Conservation (phyloP, 148 eudicot species). For the Chenopodium formosanum region DNA sequence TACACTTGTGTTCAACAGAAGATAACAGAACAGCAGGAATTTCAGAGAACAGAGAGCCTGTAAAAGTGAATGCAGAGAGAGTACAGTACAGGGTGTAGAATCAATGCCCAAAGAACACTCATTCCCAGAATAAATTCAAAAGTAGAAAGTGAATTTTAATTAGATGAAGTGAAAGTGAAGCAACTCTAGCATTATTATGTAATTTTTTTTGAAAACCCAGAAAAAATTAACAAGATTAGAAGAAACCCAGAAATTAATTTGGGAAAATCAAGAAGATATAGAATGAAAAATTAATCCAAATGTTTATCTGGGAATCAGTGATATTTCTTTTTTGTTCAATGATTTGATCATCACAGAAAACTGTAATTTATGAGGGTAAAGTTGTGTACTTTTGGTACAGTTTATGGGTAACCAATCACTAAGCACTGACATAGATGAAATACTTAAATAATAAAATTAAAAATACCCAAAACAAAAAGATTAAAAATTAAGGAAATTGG, state of each 20-base stretch:
- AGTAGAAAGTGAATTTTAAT: conserved; percentile 10
- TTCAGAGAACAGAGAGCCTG: conserved; percentile 4
- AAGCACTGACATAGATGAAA: conserved; percentile 38
- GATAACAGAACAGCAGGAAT: conserved; percentile 8
- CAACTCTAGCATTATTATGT: conserved; percentile 21
- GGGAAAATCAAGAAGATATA: conserved; percentile 9
- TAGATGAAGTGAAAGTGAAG: conserved; percentile 41
- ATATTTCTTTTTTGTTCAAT: conserved; percentile 6
- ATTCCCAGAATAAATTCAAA: conserved; percentile 26
- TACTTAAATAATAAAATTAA: neutral
- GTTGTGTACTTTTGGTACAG: conserved; percentile 33
- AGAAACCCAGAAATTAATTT: conserved; percentile 15
- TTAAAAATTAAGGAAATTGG: neutral
- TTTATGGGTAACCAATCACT: conserved; percentile 38
- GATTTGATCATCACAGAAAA: conserved; percentile 26
- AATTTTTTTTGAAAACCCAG: neutral
- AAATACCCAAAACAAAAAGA: neutral
- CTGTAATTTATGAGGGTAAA: conserved; percentile 29
- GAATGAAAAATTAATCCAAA: conserved; percentile 22
- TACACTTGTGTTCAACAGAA: neutral
- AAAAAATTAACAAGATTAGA: neutral
- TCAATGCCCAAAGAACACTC: conserved; percentile 35
- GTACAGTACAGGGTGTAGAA: conserved; percentile 19
- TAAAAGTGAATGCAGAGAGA: conserved; percentile 11
- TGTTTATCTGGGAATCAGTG: conserved; percentile 23